Conservation (phyloP, 2,329 filamentous ascomycete genomes). For the Aureobasidium subglaciale region DNA sequence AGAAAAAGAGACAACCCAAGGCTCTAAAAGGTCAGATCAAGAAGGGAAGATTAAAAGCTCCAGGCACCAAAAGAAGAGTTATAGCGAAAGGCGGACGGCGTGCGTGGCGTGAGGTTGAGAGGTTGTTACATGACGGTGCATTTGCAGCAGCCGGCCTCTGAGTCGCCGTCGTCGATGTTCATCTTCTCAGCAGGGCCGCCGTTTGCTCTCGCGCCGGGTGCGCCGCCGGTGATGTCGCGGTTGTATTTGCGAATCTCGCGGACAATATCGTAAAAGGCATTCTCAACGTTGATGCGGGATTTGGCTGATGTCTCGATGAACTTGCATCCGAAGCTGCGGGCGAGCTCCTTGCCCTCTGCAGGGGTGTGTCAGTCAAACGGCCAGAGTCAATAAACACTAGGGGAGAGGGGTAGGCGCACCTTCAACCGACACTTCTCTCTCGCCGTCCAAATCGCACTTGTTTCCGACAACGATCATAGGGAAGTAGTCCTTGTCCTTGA, state of each 20-base stretch:
- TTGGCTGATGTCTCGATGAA: slow-evolving; percentile 99
- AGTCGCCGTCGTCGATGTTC: slow-evolving; percentile 58
- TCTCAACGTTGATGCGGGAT: slow-evolving; percentile 95
- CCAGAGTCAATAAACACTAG: slow-evolving; percentile 9
- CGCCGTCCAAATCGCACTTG: slow-evolving; percentile 95
- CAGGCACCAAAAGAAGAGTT: slow-evolving; percentile 10
- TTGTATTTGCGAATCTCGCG: slow-evolving; percentile 97
- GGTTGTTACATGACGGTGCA: slow-evolving; percentile 77
- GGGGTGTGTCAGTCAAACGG: slow-evolving; percentile 16
- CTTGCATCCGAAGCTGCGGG: slow-evolving; percentile 84
- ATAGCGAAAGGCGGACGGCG: slow-evolving; percentile 2
- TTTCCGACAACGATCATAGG: slow-evolving; percentile 98
- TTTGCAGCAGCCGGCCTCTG: slow-evolving; percentile 70
- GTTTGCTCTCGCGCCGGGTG: slow-evolving; percentile 43
- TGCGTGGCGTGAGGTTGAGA: background rate
- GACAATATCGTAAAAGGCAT: slow-evolving; percentile 97
- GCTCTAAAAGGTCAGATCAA: slow-evolving; percentile 14
- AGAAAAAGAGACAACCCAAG: slow-evolving; percentile 9
- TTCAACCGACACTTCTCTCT: slow-evolving; percentile 86
- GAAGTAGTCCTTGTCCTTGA: slow-evolving; percentile 97
- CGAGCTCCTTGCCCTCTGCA: slow-evolving; percentile 82
- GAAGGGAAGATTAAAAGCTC: slow-evolving; percentile 15
- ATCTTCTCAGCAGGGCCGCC: slow-evolving; percentile 70
- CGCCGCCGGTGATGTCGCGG: slow-evolving; percentile 82
- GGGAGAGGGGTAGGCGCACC: slow-evolving; percentile 52